Conservation (phyloP, 305 asterid species). For the Fraxinus greggii region DNA sequence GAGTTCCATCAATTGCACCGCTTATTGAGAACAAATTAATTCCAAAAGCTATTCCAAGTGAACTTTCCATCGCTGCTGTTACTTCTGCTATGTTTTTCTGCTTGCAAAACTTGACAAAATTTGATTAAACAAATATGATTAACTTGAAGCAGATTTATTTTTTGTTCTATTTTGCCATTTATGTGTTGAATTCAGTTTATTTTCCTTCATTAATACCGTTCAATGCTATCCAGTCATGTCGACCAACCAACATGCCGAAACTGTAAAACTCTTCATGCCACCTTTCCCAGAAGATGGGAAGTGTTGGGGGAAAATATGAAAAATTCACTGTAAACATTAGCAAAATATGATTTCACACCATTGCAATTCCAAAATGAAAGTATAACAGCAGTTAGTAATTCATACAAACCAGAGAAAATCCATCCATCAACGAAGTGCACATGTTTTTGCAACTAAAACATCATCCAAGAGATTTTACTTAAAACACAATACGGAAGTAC, state of each 20-base stretch:
- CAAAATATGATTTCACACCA: background rate
- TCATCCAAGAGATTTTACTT: conserved; percentile 15
- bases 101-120: conserved; percentile 71
- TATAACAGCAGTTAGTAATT: background rate
- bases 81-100: conserved; percentile 72
- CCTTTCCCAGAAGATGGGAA: conserved; percentile 1
- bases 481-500: conserved; percentile 12
- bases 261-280: background rate
- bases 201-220: background rate
- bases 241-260: background rate
- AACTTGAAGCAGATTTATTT: background rate
- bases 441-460: background rate
- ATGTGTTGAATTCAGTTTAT: background rate
- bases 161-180: background rate
- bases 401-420: background rate
- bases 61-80: conserved; percentile 49
- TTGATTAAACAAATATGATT: conserved; percentile 40
- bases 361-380: background rate
- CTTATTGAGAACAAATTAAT: conserved; percentile 52
- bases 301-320: background rate
- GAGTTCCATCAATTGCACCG: conserved; percentile 57
- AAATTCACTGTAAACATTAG: background rate
- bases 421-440: background rate
- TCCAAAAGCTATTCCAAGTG: conserved; percentile 57
- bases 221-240: background rate